Evolutionary conservation across 2,329 filamentous ascomycete species (phyloP), one percentile per base, ranked within the genome.

Genomic region (Alternaria conjuncta): DNA sequence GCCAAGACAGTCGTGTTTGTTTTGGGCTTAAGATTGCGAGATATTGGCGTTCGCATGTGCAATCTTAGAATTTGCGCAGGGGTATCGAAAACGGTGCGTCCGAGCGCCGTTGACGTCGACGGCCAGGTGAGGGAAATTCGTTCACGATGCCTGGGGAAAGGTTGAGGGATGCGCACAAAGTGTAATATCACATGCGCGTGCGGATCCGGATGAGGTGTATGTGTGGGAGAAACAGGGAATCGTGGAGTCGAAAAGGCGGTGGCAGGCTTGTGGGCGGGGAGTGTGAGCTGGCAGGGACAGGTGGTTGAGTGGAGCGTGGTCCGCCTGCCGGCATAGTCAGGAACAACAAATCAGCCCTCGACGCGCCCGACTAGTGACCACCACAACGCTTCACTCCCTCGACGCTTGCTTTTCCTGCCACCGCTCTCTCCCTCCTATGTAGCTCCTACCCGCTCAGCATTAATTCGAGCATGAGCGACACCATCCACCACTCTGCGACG

Each of bases 1-100:
- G 70, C 74, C 73, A 75, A 75, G 71, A 51, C 25, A 0, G 1
- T 21, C 44, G 28, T 47, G 53, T 74, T 71, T 67, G 28, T 64
- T 71, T 74, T 63, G 60, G 65, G 73, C 58, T 20, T 61, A 50
- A 71, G 67, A 74, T 60, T 64, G 74, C 71, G 74, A 74, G 59
- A 28, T 46, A 30, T 49, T 45, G 12, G 62, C 49, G 41, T 60
- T 57, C 46, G 59, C 55, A 25, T 41, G 30, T 58, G 70, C 62
- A 75, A 76, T 75, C 63, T 75, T 68, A 63, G 59, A 54, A 30
- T 67, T 66, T 66, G 63, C 54, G 45, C 53, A 55, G 57, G 57
- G 64, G 53, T 61, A 51, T 51, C 60, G 44, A 63, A 64, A 32
- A 36, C 20, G 56, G 23, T 36, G 51, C 54, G 54, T 45, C 54